These are phyloP conservation scores for Purpureocillium lavendulum DNA, from an alignment of 2,329 filamentous ascomycete species.

Conservation along the genomic window DNA sequence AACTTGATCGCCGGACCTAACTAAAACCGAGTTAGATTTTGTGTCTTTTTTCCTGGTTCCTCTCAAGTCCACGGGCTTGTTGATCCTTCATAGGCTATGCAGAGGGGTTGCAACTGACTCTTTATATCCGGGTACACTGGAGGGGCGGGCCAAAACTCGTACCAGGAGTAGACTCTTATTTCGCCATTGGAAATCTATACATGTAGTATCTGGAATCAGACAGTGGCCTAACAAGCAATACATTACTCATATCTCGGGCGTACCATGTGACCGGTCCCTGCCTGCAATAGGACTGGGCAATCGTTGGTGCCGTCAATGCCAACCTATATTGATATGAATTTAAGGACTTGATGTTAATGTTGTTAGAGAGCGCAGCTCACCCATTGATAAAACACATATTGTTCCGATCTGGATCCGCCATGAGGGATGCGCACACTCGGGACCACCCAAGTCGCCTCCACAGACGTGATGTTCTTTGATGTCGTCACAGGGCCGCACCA, in stretches of 20 bases:
- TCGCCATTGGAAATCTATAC: background rate
- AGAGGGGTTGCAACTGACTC: background rate
- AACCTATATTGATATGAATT: background rate
- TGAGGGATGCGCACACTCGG: background rate
- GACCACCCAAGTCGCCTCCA: background rate
- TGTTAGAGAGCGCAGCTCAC: too few species aligned
- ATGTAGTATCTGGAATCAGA: too few species aligned
- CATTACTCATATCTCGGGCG: too few species aligned
- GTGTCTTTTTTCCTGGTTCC: too few species aligned
- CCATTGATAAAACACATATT: too few species aligned
- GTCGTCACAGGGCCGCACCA: too few species aligned
- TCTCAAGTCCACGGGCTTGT: too few species aligned
- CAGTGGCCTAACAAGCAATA: too few species aligned
- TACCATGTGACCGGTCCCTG: background rate
- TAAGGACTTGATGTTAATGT: background rate
- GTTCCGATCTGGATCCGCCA: background rate
- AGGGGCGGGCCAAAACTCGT: background rate
- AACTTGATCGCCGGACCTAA: too few species aligned
- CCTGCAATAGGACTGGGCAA: background rate
- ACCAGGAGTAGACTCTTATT: background rate
- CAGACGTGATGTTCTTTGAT: background rate
- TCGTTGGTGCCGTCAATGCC: background rate
- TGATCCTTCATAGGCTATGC: background rate
- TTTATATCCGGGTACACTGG: background rate
- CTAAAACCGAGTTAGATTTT: too few species aligned